These are phyloP conservation scores for Elaeis guineensis DNA, from an alignment of 176 grass and related monocot species.

Conservation along the genomic window DNA sequence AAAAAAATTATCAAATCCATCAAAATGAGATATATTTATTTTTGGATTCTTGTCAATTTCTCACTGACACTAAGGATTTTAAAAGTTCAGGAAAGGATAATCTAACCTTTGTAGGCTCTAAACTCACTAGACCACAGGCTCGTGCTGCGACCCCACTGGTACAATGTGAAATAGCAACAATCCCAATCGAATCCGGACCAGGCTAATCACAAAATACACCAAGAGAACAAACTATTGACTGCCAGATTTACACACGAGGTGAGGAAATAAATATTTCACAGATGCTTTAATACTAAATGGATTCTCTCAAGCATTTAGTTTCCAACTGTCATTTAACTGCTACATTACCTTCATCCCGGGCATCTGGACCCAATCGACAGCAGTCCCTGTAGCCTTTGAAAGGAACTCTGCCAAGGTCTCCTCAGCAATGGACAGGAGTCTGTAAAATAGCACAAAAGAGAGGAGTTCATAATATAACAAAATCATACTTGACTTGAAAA, in stretches of 20 bases:
- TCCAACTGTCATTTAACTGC: constrained; percentile 1
- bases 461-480: neutral
- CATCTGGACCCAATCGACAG: constrained; percentile 99
- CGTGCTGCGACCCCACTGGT: constrained; percentile 83
- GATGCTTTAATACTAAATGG: too few species aligned
- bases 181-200: constrained; percentile 99
- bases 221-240: neutral
- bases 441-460: constrained; percentile 16
- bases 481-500: too few species aligned
- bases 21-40: too few species aligned
- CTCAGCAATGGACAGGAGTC: constrained; percentile 86
- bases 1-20: too few species aligned
- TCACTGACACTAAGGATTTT: too few species aligned
- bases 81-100: neutral
- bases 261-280: too few species aligned
- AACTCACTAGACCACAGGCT: constrained; percentile 97
- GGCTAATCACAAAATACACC: constrained; percentile 37
- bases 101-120: constrained; percentile 82
- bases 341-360: constrained; percentile 93
- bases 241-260: too few species aligned
- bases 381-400: constrained; percentile 99
- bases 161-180: constrained; percentile 94
- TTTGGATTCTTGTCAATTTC: too few species aligned
- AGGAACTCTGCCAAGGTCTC: constrained; percentile 98
- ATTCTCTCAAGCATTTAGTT: neutral